Conservation (phyloP, 2,329 filamentous ascomycete genomes). For the Emmonsia crescens region DNA sequence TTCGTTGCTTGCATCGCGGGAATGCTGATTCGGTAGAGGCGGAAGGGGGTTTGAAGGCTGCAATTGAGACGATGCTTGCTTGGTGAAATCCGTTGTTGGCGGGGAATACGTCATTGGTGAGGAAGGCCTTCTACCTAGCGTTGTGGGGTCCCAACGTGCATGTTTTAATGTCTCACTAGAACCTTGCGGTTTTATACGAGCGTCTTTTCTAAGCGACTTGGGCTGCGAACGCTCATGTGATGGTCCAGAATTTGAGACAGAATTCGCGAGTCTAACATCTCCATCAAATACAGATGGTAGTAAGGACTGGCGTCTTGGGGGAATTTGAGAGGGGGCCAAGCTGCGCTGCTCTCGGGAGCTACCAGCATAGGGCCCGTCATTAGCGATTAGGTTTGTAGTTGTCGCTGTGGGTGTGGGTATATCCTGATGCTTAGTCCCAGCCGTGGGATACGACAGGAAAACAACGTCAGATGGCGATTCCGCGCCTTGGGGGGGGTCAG, state of each 20-base stretch:
- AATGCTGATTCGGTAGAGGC: slow-evolving; percentile 30
- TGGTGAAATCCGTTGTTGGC: slow-evolving; percentile 5
- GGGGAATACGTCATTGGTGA: slow-evolving; percentile 32
- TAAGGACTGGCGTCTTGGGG: slow-evolving; percentile 29
- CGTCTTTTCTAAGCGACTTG: slow-evolving; percentile 10
- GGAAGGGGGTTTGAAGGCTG: slow-evolving; percentile 23
- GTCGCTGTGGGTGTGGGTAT: slow-evolving; percentile 42
- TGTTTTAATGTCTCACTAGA: neutral
- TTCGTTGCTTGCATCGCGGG: slow-evolving; percentile 58
- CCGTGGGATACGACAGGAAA: slow-evolving; percentile 11
- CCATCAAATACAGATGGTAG: slow-evolving; percentile 26
- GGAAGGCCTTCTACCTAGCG: slow-evolving; percentile 52
- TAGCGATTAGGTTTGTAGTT: slow-evolving; percentile 42
- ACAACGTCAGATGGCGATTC: slow-evolving; percentile 29
- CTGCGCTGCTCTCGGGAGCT: slow-evolving; percentile 18
- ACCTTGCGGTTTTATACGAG: neutral
- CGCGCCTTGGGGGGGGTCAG: slow-evolving; percentile 56
- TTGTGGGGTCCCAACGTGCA: slow-evolving; percentile 55
- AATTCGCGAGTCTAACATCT: slow-evolving; percentile 14
- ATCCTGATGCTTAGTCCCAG: slow-evolving; percentile 25
- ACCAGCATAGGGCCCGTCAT: slow-evolving; percentile 22
- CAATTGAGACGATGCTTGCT: slow-evolving; percentile 7
- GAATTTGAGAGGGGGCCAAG: slow-evolving; percentile 22
- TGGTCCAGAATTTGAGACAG: slow-evolving; percentile 28
- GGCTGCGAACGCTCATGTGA: slow-evolving; percentile 34